Evolutionary conservation across 2,329 filamentous ascomycete species (phyloP).

Genomic region (Fusarium nodosum): DNA sequence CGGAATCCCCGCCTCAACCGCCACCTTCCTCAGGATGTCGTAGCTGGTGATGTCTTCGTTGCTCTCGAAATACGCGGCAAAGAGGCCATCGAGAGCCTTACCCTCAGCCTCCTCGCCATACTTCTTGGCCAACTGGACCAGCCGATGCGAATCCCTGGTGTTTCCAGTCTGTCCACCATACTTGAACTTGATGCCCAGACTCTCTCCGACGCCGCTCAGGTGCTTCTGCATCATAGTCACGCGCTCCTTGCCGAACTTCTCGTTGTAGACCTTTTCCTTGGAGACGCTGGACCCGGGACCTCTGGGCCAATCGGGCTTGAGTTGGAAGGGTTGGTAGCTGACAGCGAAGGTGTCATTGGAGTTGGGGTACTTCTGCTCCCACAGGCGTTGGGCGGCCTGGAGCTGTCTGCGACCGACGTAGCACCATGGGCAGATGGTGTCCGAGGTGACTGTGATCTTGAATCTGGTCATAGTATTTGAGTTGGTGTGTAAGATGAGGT

Average conservation of each 20-base stretch:
- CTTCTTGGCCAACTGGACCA: constrained; percentile 64
- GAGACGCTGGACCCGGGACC: constrained; percentile 53
- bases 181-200: constrained; percentile 60
- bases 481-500: constrained; percentile 14
- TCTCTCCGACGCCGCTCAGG: constrained; percentile 51
- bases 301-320: constrained; percentile 55
- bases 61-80: constrained; percentile 59
- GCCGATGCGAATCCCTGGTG: constrained; percentile 82
- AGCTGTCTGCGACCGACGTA: constrained; percentile 64
- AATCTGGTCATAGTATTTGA: constrained; percentile 69
- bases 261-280: constrained; percentile 56
- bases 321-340: constrained; percentile 62
- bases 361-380: constrained; percentile 57
- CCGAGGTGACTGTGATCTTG: constrained; percentile 62
- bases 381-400: constrained; percentile 60
- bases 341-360: constrained; percentile 71
- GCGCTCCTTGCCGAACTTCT: constrained; percentile 74
- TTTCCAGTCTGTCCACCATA: constrained; percentile 80
- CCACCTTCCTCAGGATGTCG: constrained; percentile 55
- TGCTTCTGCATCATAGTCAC: constrained; percentile 55
- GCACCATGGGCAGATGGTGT: constrained; percentile 67
- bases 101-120: constrained; percentile 67
- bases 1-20: constrained; percentile 62
- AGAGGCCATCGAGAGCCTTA: constrained; percentile 64
- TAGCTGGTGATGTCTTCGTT: constrained; percentile 60